A percentile compares a stretch with the other conserved stretches of the same genome.
phyloP scores from a whole-genome alignment of 176 grass and related monocot species.

The Bromus sterilis region DNA sequence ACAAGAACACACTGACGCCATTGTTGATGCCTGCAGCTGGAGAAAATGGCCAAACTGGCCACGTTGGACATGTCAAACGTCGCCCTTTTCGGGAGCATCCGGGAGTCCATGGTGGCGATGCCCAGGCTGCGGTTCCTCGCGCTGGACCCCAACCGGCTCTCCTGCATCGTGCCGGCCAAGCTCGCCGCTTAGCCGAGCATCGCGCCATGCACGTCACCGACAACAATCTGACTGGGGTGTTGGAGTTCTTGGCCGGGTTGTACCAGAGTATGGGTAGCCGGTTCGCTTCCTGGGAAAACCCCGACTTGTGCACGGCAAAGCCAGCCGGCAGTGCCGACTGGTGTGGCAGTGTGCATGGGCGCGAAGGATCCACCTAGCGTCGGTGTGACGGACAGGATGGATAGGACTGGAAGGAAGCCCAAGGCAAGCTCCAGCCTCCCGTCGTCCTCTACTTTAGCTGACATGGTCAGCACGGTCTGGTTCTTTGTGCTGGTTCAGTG shows the following conservation, averaged over 20 bases:
- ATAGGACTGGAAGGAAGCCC: constrained; percentile 2
- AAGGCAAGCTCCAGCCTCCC: constrained; percentile 41
- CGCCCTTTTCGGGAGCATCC: constrained; percentile 41
- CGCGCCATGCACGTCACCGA: constrained; percentile 68
- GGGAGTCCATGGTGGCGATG: constrained; percentile 42
- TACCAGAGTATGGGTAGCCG: constrained; percentile 73
- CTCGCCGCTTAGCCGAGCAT: constrained; percentile 49
- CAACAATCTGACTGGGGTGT: constrained; percentile 69
- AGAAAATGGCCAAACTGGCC: too few relatives aligned
- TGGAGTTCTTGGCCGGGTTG: constrained; percentile 56
- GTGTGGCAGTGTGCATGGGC: neutral
- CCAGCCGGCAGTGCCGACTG: neutral
- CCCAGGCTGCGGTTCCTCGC: constrained; percentile 60
- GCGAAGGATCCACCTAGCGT: neutral
- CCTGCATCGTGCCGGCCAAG: constrained; percentile 38
- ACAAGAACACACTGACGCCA: too few relatives aligned
- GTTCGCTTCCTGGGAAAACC: constrained; percentile 91
- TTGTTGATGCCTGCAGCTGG: too few relatives aligned
- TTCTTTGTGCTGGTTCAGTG: constrained; percentile 24
- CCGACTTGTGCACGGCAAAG: constrained; percentile 44
- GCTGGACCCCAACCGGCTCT: constrained; percentile 54
- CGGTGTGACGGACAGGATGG: neutral
- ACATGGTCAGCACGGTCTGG: constrained; percentile 7
- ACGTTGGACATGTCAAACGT: constrained; percentile 61
- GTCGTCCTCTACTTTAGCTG: constrained; percentile 16